Conservation (phyloP, 139 green algal species). For the Haematococcus sp. region DNA sequence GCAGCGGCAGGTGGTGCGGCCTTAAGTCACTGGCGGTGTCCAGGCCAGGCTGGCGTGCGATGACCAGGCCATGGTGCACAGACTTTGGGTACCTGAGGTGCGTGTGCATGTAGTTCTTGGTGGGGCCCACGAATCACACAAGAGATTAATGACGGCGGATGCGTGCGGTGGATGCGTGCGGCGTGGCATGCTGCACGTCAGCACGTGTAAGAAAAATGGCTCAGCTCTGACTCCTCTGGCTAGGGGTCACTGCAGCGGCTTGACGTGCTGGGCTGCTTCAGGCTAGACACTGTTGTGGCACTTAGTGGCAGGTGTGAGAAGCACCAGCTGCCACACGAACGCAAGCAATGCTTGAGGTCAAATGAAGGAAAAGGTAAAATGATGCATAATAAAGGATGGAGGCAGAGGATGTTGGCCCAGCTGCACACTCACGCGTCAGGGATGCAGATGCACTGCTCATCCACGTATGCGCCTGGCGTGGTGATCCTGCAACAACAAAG, state of each 20-base stretch:
- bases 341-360: no score
- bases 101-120: slow-evolving; percentile 52
- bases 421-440: slow-evolving; percentile 11
- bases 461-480: background rate
- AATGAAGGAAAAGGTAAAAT: no score
- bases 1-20: slow-evolving; percentile 45
- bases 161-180: no score
- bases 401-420: no score
- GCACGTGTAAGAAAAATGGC: no score
- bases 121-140: no score
- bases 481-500: no score
- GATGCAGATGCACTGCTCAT: slow-evolving; percentile 1
- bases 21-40: slow-evolving; percentile 42
- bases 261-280: background rate
- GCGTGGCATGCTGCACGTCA: no score
- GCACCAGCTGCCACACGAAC: background rate
- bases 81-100: slow-evolving; percentile 69
- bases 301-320: background rate
- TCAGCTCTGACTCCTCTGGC: no score
- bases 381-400: no score
- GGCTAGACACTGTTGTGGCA: background rate
- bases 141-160: no score
- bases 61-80: slow-evolving; percentile 57
- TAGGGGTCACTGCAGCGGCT: background rate
- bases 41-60: slow-evolving; percentile 51